Evolutionary conservation across 768 basidiomycete species (phyloP).

Genomic region (Terana coerulea): DNA sequence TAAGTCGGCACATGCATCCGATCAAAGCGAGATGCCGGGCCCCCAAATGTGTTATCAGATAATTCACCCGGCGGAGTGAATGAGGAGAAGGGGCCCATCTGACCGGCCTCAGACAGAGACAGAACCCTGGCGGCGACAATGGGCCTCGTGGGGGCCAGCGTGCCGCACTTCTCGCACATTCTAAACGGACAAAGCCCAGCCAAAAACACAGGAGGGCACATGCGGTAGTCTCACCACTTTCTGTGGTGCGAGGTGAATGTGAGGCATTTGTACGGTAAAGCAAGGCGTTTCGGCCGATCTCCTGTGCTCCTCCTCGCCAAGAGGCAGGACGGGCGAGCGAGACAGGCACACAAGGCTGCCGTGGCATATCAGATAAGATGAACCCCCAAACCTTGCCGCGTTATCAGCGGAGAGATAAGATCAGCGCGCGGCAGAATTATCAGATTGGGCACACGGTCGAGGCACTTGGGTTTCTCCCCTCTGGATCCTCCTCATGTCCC

Average conservation of each 20-base stretch:
- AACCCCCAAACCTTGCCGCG: constrained; percentile 3
- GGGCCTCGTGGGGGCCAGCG: neutral
- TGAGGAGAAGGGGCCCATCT: neutral
- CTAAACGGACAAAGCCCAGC: neutral
- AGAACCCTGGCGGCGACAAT: neutral
- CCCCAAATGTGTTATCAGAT: constrained; percentile 3
- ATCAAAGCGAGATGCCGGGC: too few species aligned
- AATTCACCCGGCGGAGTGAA: constrained; percentile 1
- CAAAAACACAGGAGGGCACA: neutral
- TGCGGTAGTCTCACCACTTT: neutral
- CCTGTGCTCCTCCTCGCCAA: neutral
- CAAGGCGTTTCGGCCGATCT: neutral
- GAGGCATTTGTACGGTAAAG: neutral
- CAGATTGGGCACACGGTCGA: constrained; percentile 19
- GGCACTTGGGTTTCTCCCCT: constrained; percentile 4
- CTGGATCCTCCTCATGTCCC: constrained; percentile 5
- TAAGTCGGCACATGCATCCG: too few species aligned
- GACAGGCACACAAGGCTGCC: neutral
- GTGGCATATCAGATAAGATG: constrained; percentile 26
- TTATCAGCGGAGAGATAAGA: constrained; percentile 11
- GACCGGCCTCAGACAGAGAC: neutral
- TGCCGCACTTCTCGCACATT: neutral
- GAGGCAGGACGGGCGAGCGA: neutral
- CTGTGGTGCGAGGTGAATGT: neutral
- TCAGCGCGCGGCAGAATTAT: constrained; percentile 21